These are phyloP conservation scores for Speleostelium caveatum DNA, from an alignment of 78 protist species.

Conservation along the genomic window DNA sequence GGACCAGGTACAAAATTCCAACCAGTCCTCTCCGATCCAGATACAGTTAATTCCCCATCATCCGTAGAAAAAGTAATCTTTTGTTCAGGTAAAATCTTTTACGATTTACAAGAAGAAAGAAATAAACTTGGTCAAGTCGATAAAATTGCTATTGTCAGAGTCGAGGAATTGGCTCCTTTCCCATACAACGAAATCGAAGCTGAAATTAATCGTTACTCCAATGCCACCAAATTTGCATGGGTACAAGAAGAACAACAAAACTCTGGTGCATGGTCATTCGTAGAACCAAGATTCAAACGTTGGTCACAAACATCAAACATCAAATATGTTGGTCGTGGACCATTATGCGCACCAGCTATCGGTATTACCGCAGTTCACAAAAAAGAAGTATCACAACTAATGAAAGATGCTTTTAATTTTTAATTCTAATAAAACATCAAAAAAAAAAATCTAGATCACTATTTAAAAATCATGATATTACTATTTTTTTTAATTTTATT, in stretches of 20 bases:
- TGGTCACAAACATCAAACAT: constrained; percentile 4
- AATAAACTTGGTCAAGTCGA: constrained; percentile 11
- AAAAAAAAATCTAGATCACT: not conserved
- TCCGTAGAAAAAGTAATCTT: constrained; percentile 80
- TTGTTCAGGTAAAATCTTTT: constrained; percentile 92
- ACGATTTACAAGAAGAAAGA: constrained; percentile 81
- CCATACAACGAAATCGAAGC: constrained; percentile 80
- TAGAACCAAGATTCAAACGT: constrained; percentile 87
- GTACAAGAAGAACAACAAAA: constrained; percentile 97
- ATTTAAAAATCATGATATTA: too few species aligned
- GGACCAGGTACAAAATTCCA: constrained; percentile 85
- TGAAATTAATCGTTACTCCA: constrained; percentile 38
- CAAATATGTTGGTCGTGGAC: constrained; percentile 72
- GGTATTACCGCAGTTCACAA: constrained; percentile 67
- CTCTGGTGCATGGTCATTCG: constrained; percentile 92
- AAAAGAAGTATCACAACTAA: constrained; percentile 50
- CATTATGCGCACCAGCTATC: constrained; percentile 58
- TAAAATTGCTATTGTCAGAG: constrained; percentile 77
- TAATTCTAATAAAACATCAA: not conserved
- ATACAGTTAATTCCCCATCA: constrained; percentile 19
- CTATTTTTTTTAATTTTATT: not conserved
- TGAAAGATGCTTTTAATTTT: constrained; percentile 54
- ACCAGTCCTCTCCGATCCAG: constrained; percentile 79
- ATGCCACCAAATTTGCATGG: constrained; percentile 83
- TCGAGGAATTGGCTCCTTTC: constrained; percentile 92